Evolutionary conservation across 495 filamentous ascomycete species (phyloP).

Genomic region (Penicillium tannophilum): DNA sequence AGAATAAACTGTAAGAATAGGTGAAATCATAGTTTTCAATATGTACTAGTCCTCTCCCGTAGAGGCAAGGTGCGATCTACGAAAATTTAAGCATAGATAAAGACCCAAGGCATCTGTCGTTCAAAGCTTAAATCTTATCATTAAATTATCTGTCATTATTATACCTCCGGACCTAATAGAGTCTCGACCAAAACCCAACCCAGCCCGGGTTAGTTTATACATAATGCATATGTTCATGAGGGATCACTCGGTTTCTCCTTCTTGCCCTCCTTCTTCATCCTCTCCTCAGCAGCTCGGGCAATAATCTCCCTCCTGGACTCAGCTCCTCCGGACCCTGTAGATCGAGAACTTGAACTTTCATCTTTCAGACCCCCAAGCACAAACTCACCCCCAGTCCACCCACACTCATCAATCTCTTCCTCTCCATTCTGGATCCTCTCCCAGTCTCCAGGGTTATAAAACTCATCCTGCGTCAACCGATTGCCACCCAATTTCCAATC

Average conservation of each 20-base stretch:
- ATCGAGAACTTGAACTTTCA: conserved; percentile 14
- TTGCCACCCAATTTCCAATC: conserved; percentile 75
- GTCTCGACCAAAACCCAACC: no score
- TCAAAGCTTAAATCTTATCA: no score
- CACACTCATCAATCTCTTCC: conserved; percentile 69
- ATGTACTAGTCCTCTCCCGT: no score
- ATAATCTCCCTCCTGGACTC: conserved; percentile 68
- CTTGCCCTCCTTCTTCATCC: conserved; percentile 59
- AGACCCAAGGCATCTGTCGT: no score
- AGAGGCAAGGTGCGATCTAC: no score
- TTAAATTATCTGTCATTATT: no score
- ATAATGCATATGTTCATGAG: neutral
- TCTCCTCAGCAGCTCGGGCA: conserved; percentile 74
- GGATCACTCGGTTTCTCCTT: conserved; percentile 34
- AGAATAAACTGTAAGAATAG: no score
- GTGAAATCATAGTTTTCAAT: no score
- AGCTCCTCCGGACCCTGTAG: conserved; percentile 33
- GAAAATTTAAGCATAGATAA: no score
- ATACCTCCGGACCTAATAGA: no score
- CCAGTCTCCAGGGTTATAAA: conserved; percentile 67
- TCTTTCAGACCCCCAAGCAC: conserved; percentile 65
- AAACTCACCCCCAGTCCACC: conserved; percentile 87
- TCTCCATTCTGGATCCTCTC: conserved; percentile 46
- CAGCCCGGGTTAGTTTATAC: no score
- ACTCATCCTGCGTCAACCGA: conserved; percentile 64